These are phyloP conservation scores for Microbotryum violaceum DNA, from an alignment of 1,284 basidiomycete genomes.

Conservation along the genomic window DNA sequence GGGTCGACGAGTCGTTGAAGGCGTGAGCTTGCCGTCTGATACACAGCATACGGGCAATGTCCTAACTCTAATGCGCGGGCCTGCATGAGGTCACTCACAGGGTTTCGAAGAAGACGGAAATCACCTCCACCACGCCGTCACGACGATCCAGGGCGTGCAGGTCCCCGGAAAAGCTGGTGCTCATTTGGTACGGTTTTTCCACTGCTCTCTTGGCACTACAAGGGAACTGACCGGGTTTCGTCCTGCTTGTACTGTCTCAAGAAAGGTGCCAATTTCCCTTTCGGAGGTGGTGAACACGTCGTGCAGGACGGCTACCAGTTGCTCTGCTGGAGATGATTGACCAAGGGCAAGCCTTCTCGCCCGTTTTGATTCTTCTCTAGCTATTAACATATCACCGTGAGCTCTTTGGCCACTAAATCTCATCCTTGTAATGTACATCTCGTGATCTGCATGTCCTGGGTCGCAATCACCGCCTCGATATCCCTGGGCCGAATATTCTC, in stretches of 20 bases:
- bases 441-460: no score
- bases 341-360: no score
- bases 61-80: no score
- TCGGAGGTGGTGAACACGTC: constrained; percentile 15
- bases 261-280: constrained; percentile 27
- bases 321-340: constrained; percentile 22
- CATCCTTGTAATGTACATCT: no score
- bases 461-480: no score
- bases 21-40: constrained; percentile 1
- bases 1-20: constrained; percentile 25
- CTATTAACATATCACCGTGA: no score
- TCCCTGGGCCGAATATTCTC: no score
- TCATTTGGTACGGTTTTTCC: constrained; percentile 14
- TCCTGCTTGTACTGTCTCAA: not conserved
- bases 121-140: constrained; percentile 25
- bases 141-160: constrained; percentile 9
- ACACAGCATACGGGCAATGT: no score
- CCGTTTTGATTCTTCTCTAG: no score
- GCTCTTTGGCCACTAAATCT: no score
- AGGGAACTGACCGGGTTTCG: not conserved
- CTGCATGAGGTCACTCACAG: not conserved
- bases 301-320: constrained; percentile 15
- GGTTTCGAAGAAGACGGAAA: constrained; percentile 26
- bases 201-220: no score
- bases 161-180: constrained; percentile 28